A percentile compares a stretch with the other conserved stretches of the same genome.
These are phyloP conservation scores for Dipodascus geniculatus DNA, from an alignment of 805 yeast genomes.

Conservation along the genomic window DNA sequence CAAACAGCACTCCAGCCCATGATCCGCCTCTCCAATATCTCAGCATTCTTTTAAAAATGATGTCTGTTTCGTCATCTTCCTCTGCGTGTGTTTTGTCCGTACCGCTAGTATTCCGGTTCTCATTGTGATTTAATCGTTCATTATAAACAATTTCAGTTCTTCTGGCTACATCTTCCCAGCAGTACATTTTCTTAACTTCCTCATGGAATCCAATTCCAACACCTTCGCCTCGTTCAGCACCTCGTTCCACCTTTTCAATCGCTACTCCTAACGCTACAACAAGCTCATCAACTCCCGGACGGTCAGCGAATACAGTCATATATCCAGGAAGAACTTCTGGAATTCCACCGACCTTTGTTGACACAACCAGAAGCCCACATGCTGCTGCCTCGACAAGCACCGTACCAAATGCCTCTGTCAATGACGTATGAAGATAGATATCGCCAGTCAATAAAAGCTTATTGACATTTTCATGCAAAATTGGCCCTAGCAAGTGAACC, in stretches of 20 bases:
- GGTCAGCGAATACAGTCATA: slow-evolving; percentile 81
- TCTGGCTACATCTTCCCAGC: slow-evolving; percentile 81
- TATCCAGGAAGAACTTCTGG: slow-evolving; percentile 90
- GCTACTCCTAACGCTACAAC: slow-evolving; percentile 66
- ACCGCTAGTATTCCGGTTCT: slow-evolving; percentile 3
- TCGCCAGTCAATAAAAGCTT: slow-evolving; percentile 91
- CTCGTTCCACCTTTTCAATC: slow-evolving; percentile 43
- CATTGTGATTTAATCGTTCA: slow-evolving; percentile 20
- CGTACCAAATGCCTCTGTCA: slow-evolving; percentile 97
- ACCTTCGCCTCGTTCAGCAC: slow-evolving; percentile 53
- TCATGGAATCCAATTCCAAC: slow-evolving; percentile 71
- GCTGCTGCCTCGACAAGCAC: slow-evolving; percentile 96
- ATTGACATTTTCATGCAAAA: slow-evolving; percentile 85
- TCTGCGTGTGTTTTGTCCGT: no score
- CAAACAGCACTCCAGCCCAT: slow-evolving; percentile 80
- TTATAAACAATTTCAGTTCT: slow-evolving; percentile 79
- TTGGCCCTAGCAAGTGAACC: slow-evolving; percentile 75
- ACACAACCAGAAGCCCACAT: slow-evolving; percentile 85
- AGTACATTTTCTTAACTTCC: slow-evolving; percentile 71
- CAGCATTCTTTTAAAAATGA: slow-evolving; percentile 46
- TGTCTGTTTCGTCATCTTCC: slow-evolving; percentile 31
- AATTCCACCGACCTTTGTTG: slow-evolving; percentile 94
- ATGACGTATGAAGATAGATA: slow-evolving; percentile 82
- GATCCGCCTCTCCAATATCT: slow-evolving; percentile 51
- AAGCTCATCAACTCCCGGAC: slow-evolving; percentile 72